Evolutionary conservation across 306 rosid genomes (phyloP).

Genomic region (Oemleria cerasiformis): DNA sequence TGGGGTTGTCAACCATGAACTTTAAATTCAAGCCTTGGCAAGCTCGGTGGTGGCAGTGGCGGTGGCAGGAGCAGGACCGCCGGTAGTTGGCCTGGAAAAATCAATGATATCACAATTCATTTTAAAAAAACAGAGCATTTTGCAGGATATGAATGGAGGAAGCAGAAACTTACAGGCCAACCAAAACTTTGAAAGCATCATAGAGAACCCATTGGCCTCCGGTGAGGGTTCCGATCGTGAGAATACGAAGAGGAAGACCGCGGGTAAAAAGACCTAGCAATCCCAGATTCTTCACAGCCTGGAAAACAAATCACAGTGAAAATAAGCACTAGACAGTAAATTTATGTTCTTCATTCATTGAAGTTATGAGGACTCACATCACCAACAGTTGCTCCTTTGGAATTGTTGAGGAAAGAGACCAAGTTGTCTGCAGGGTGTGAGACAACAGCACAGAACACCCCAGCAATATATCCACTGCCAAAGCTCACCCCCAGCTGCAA

Average conservation of each 20-base stretch:
- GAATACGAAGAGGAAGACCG: slow-evolving; percentile 77
- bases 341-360: neutral
- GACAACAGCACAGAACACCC: slow-evolving; percentile 61
- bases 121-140: neutral
- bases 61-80: slow-evolving; percentile 44
- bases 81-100: slow-evolving; percentile 63
- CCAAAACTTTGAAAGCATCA: slow-evolving; percentile 64
- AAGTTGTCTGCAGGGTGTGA: slow-evolving; percentile 87
- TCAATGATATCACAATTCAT: neutral
- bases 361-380: slow-evolving; percentile 45
- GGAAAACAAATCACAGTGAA: slow-evolving; percentile 13
- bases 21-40: slow-evolving; percentile 23
- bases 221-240: slow-evolving; percentile 75
- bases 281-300: slow-evolving; percentile 71
- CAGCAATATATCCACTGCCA: slow-evolving; percentile 66
- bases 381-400: slow-evolving; percentile 71
- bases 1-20: slow-evolving; percentile 10
- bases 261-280: slow-evolving; percentile 65
- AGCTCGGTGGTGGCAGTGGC: slow-evolving; percentile 24
- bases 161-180: slow-evolving; percentile 59
- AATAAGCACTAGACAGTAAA: neutral
- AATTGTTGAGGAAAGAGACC: slow-evolving; percentile 78
- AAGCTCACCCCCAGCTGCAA: slow-evolving; percentile 77
- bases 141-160: slow-evolving; percentile 2
- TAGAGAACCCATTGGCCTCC: slow-evolving; percentile 72